These are phyloP conservation scores for Candida andamanensis DNA, from an alignment of 805 yeast species.

Conservation along the genomic window DNA sequence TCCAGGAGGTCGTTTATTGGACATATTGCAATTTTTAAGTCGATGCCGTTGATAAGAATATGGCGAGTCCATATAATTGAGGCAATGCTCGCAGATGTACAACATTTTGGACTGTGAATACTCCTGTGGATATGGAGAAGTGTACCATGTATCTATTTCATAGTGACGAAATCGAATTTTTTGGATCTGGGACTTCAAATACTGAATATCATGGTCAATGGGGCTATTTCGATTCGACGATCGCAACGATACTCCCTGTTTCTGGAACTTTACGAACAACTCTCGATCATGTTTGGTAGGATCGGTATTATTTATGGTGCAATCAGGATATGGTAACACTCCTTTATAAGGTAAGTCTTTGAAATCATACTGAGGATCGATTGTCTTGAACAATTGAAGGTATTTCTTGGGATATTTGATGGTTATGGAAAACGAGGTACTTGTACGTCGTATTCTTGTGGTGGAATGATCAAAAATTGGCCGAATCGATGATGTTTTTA, in stretches of 20 bases:
- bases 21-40: slow-evolving; percentile 57
- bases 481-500: too few species aligned
- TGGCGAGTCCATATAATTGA: slow-evolving; percentile 71
- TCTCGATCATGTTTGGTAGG: slow-evolving; percentile 52
- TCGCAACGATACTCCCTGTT: slow-evolving; percentile 36
- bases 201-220: background rate
- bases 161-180: slow-evolving; percentile 65
- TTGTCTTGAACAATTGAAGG: slow-evolving; percentile 2
- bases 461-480: too few species aligned
- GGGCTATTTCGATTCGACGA: slow-evolving; percentile 4
- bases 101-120: slow-evolving; percentile 58
- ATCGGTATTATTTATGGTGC: slow-evolving; percentile 54
- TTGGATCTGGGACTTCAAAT: slow-evolving; percentile 36
- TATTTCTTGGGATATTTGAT: slow-evolving; percentile 4
- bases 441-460: too few species aligned
- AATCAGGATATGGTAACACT: slow-evolving; percentile 51
- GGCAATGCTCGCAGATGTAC: slow-evolving; percentile 78
- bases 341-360: slow-evolving; percentile 62
- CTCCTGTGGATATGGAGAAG: slow-evolving; percentile 90
- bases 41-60: slow-evolving; percentile 65
- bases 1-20: slow-evolving; percentile 61
- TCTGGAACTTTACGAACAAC: slow-evolving; percentile 40
- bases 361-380: slow-evolving; percentile 11
- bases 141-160: slow-evolving; percentile 87
- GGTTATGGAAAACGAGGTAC: slow-evolving; percentile 1